Conservation (phyloP, 148 eudicot species). For the Rhododendron henanense region DNA sequence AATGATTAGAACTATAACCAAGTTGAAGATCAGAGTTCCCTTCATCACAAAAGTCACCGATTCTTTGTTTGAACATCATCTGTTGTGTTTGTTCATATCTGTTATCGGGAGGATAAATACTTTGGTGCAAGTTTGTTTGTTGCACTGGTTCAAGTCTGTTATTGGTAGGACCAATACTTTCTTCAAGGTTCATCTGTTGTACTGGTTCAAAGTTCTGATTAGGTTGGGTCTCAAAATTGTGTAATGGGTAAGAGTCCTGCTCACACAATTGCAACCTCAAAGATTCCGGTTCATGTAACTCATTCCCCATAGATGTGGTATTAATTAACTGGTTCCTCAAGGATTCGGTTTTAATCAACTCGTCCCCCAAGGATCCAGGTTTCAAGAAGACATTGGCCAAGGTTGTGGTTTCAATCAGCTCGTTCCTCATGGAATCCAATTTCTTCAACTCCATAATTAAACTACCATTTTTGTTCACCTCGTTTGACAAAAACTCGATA, state of each 20-base stretch:
- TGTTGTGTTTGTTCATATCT: constrained; percentile 2
- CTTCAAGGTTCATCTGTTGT: constrained; percentile 10
- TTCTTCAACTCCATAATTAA: constrained; percentile 2
- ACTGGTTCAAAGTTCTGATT: neutral
- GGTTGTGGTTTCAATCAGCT: constrained; percentile 1
- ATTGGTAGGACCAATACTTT: neutral
- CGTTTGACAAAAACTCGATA: neutral
- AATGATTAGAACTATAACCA: neutral
- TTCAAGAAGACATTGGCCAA: neutral
- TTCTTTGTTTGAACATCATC: constrained; percentile 11
- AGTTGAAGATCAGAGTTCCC: constrained; percentile 8
- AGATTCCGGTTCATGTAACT: neutral
- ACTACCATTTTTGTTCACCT: neutral
- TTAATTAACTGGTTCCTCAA: constrained; percentile 4
- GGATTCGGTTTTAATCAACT: constrained; percentile 2
- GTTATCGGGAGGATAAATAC: neutral
- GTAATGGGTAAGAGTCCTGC: constrained; percentile 5
- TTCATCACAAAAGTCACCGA: constrained; percentile 1
- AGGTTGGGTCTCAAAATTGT: neutral
- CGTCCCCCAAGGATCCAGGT: constrained; percentile 3
- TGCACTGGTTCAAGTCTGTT: constrained; percentile 3
- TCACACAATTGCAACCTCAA: constrained; percentile 6
- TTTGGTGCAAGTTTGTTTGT: constrained; percentile 9
- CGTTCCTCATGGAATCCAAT: neutral
- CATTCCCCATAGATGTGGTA: neutral